A percentile compares a stretch with the other conserved stretches of the same genome.
Evolutionary conservation across 169 alveolate species (phyloP).

Genomic region (Eimeria acervulina): DNA sequence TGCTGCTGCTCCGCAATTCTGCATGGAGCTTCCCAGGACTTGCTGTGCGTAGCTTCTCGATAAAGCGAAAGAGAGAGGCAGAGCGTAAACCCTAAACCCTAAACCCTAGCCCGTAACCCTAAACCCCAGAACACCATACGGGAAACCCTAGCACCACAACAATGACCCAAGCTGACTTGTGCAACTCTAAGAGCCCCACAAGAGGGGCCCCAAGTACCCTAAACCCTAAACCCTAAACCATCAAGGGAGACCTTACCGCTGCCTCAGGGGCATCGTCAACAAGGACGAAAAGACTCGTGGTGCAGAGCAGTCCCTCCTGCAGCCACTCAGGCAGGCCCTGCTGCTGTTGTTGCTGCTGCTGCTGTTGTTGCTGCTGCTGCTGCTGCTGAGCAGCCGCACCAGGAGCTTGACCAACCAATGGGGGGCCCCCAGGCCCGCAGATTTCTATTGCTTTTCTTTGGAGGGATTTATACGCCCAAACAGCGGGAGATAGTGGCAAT

Average conservation of each 20-base stretch:
- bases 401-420: background rate
- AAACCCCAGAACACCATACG: background rate
- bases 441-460: background rate
- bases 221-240: background rate
- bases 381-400: slow-evolving; percentile 10
- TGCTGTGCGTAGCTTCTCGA: too few species aligned
- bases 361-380: slow-evolving; percentile 1
- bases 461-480: slow-evolving; percentile 8
- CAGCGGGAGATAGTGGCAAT: background rate
- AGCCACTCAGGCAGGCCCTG: background rate
- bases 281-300: background rate
- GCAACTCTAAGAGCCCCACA: too few species aligned
- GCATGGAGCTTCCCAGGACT: background rate
- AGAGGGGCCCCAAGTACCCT: background rate
- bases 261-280: slow-evolving; percentile 15
- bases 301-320: background rate
- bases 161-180: too few species aligned
- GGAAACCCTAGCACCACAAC: background rate
- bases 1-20: background rate
- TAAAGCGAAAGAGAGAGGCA: too few species aligned
- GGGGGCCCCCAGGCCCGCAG: slow-evolving; percentile 22
- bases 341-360: slow-evolving; percentile 56
- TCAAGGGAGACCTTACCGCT: background rate
- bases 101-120: background rate
- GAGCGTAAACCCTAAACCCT: too few species aligned